A percentile compares a stretch with the other conserved stretches of the same genome.
These are phyloP conservation scores for Arctostaphylos glauca DNA, from an alignment of 148 eudicot species.

Conservation along the genomic window DNA sequence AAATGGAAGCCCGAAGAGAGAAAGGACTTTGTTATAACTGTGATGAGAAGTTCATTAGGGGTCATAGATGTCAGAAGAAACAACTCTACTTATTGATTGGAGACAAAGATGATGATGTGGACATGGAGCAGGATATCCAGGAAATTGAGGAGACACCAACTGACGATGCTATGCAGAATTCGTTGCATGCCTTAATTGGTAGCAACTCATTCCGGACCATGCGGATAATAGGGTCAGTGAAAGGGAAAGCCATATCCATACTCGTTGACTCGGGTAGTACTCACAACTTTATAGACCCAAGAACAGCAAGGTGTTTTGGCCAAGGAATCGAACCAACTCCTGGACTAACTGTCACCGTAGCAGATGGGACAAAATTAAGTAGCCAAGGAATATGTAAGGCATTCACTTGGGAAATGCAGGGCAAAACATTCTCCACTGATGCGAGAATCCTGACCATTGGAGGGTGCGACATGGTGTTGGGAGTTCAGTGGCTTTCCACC, in stretches of 20 bases:
- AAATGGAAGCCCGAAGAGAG: not conserved
- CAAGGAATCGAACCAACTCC: not conserved
- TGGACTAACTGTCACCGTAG: too few relatives aligned
- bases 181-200: too few relatives aligned
- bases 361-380: not conserved
- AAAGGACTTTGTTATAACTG: not conserved
- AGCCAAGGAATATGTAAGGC: not conserved
- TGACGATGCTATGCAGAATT: too few relatives aligned
- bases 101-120: not conserved
- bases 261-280: not conserved
- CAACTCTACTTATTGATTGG: too few relatives aligned
- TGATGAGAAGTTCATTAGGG: not conserved
- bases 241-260: not conserved
- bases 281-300: not conserved
- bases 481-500: not conserved
- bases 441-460: not conserved
- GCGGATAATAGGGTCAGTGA: not conserved
- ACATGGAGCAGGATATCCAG: not conserved
- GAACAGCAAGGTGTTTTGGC: too few relatives aligned
- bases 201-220: too few relatives aligned
- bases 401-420: not conserved
- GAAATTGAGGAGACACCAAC: too few relatives aligned
- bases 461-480: not conserved
- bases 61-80: too few relatives aligned
- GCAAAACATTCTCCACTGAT: too few relatives aligned